Percentiles rank a stretch among this genome's conserved stretches.
Evolutionary conservation across 1,284 basidiomycete genomes (phyloP).

Genomic region (Volvariella surrecta): DNA sequence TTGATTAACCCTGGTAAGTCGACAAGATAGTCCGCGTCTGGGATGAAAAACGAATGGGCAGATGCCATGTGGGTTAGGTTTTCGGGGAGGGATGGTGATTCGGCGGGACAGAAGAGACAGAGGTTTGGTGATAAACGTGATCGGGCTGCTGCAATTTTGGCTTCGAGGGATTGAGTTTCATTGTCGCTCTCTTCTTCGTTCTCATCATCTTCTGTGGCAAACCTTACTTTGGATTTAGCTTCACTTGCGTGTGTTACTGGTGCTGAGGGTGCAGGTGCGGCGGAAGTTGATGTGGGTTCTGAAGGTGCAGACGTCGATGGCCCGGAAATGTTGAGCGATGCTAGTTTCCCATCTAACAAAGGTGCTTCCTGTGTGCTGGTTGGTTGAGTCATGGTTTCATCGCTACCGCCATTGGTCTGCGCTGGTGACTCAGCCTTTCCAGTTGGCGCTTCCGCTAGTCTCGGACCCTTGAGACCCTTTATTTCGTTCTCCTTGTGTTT

Average conservation of each 20-base stretch:
- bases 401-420: neutral
- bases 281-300: neutral
- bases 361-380: too few relatives aligned
- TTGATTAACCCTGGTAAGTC: conserved; percentile 77
- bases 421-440: neutral
- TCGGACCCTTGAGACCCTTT: conserved; percentile 22
- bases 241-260: too few relatives aligned
- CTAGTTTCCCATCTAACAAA: neutral
- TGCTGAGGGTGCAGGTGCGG: neutral
- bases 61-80: conserved; percentile 86
- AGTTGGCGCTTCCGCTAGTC: neutral
- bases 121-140: conserved; percentile 52
- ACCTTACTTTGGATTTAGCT: neutral
- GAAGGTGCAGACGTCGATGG: neutral
- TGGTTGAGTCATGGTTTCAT: neutral
- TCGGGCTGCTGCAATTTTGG: conserved; percentile 71
- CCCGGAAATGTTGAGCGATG: neutral
- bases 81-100: conserved; percentile 46
- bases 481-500: conserved; percentile 83
- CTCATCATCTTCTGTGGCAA: conserved; percentile 13
- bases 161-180: conserved; percentile 54
- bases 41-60: conserved; percentile 92
- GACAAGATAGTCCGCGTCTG: conserved; percentile 86
- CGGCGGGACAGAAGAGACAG: conserved; percentile 82
- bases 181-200: conserved; percentile 44